Conservation (phyloP, 192 early-diverging fungal genomes). For the Coemansia sp. region DNA sequence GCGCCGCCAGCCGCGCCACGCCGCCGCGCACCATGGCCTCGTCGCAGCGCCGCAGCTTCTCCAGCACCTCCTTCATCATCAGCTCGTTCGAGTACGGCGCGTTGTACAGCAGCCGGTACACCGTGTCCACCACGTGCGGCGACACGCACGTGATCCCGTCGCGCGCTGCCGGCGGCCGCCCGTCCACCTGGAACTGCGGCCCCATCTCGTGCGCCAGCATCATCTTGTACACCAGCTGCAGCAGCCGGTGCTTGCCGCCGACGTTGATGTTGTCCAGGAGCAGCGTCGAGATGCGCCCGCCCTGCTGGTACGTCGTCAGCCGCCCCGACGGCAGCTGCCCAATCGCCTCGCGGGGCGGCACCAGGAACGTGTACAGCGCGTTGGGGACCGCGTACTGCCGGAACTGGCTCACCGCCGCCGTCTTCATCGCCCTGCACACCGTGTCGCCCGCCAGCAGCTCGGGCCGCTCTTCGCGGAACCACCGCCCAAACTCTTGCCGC, state of each 20-base stretch:
- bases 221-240: conserved; percentile 74
- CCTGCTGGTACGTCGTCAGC: conserved; percentile 61
- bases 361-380: conserved; percentile 52
- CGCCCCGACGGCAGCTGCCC: conserved; percentile 30
- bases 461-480: conserved; percentile 43
- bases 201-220: conserved; percentile 69
- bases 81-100: conserved; percentile 76
- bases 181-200: conserved; percentile 62
- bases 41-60: conserved; percentile 72
- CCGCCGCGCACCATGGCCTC: conserved; percentile 60
- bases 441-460: conserved; percentile 35
- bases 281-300: conserved; percentile 67
- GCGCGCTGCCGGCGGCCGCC: conserved; percentile 49
- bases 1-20: conserved; percentile 50
- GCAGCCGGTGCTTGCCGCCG: conserved; percentile 66
- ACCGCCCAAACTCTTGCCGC: conserved; percentile 43
- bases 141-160: conserved; percentile 66
- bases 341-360: conserved; percentile 45
- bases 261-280: conserved; percentile 74
- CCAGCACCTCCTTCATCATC: conserved; percentile 74
- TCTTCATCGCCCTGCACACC: conserved; percentile 43
- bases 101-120: conserved; percentile 76
- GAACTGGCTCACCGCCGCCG: conserved; percentile 50
- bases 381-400: conserved; percentile 49
- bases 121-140: conserved; percentile 74